Percentiles rank a stretch among this genome's conserved stretches.
These are phyloP conservation scores for Euphorbia tirucalli DNA, from an alignment of 345 rosid species.

Conservation along the genomic window DNA sequence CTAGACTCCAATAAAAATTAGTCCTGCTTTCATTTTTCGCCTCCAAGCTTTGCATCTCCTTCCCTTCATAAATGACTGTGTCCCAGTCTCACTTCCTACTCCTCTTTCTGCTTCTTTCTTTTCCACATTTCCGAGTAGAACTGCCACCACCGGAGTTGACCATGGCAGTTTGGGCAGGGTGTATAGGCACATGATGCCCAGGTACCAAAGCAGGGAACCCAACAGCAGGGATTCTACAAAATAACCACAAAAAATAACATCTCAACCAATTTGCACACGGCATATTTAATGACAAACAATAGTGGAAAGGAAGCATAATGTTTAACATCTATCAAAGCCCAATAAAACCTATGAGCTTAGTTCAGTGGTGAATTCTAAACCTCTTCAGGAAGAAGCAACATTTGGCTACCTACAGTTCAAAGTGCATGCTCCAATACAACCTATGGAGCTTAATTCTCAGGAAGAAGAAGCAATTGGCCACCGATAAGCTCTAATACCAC, in stretches of 20 bases:
- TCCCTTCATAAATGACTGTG: constrained; percentile 24
- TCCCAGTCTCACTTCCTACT: constrained; percentile 40
- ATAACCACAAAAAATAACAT: not conserved
- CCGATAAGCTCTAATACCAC: too few relatives aligned
- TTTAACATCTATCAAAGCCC: not conserved
- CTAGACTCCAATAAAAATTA: constrained; percentile 12
- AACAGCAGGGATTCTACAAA: constrained; percentile 98
- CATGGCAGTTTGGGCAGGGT: constrained; percentile 36
- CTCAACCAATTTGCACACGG: constrained; percentile 1
- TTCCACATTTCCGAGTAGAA: constrained; percentile 36
- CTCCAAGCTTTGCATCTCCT: constrained; percentile 73
- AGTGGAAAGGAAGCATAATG: not conserved
- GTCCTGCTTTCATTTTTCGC: constrained; percentile 49
- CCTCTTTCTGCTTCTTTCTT: constrained; percentile 49
- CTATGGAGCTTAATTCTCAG: too few relatives aligned
- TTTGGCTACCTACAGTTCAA: not conserved
- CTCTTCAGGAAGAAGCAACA: not conserved
- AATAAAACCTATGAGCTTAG: not conserved
- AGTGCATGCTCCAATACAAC: too few relatives aligned
- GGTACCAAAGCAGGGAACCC: constrained; percentile 99
- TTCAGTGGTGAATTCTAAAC: not conserved
- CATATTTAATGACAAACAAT: not conserved
- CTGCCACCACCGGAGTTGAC: constrained; percentile 36
- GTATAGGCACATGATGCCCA: constrained; percentile 78
- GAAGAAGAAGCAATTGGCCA: too few relatives aligned